Base-by-base conservation (phyloP, 441 rosid genomes). In the California macrophylla region DNA sequence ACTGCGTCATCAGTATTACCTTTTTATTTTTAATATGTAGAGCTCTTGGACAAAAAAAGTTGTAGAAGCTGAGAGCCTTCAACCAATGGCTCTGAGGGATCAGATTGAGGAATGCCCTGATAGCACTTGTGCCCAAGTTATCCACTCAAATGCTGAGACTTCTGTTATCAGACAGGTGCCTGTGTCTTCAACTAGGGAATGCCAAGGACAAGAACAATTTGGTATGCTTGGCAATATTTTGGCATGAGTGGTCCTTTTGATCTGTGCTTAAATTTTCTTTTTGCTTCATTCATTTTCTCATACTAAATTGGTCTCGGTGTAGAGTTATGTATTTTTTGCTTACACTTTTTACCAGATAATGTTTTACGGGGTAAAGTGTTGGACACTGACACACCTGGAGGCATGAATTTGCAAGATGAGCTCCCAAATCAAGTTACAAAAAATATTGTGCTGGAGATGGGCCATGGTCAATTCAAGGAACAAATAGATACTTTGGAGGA, bases 71-170 rank as follows among this genome's bases (percentile, higher is more conserved):
- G 87, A 83, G 73, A 85, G 86, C 76, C 84, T 82, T 38, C 75
- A 63, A 56, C 83, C 83, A 26, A 60, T 66, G 24, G 81, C 89
- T 71, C 74, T 79, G 40, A 74, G 74, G 69, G 70, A 78, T 69
- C 80, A 72, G 66, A 72, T 72, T 10, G 76, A 66, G 4, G 78
- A 82, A 79, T 81, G 84, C 72, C 84, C 85, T 80, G 92, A 86
- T 75, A 88, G 92, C 80, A 85, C 84, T 68, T 84, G 87, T 67
- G 90, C 87, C 38, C 87, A 85, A 75, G 89, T 82, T 45, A 80
- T 84, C 69, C 85, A 82, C 79, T 68, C 82, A 24, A 81, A 79
- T 72, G 81, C 79, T 12, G 92, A 80, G 78, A 67, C 78, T 72
- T 71, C 70, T 74, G 70, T 82, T 76, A 81, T 75, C 75, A 81